Conservation (phyloP, 83 land plant genomes). For the Diphasiastrum complanatum region DNA sequence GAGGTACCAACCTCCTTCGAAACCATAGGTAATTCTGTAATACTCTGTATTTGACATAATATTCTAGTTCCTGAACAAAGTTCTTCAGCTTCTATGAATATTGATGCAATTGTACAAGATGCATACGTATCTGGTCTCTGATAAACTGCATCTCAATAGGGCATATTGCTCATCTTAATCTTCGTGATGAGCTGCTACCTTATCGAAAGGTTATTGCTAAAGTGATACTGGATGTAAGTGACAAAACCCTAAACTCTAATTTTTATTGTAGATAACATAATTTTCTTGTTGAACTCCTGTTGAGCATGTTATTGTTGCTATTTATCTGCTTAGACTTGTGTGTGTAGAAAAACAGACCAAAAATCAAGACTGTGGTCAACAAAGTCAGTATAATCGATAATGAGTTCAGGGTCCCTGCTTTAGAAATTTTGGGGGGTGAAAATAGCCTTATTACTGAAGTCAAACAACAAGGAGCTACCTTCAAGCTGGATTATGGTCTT, state of each 20-base stretch:
- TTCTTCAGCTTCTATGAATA: no score
- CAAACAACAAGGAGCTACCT: slow-evolving; percentile 86
- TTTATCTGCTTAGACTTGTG: neutral
- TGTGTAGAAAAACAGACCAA: slow-evolving; percentile 81
- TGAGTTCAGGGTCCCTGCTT: slow-evolving; percentile 88
- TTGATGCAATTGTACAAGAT: no score
- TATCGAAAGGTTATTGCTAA: slow-evolving; percentile 71
- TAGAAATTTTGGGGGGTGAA: slow-evolving; percentile 77
- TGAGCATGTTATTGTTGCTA: neutral
- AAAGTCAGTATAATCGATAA: slow-evolving; percentile 86
- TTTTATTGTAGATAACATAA: neutral
- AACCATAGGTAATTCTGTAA: slow-evolving; percentile 69
- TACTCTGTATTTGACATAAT: no score
- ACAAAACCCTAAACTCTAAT: neutral
- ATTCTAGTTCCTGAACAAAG: no score
- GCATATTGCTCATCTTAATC: slow-evolving; percentile 91
- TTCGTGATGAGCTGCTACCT: slow-evolving; percentile 61
- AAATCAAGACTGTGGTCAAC: slow-evolving; percentile 81
- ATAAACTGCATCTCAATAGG: slow-evolving; percentile 51
- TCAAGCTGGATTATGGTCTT: slow-evolving; percentile 79
- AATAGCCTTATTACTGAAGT: slow-evolving; percentile 73
- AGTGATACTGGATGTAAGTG: slow-evolving; percentile 88
- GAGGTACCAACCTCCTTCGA: slow-evolving; percentile 93
- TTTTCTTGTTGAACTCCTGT: neutral
- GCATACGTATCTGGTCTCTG: no score